phyloP scores from a whole-genome alignment of 805 yeast genomes.

The Candida sithepensis region DNA sequence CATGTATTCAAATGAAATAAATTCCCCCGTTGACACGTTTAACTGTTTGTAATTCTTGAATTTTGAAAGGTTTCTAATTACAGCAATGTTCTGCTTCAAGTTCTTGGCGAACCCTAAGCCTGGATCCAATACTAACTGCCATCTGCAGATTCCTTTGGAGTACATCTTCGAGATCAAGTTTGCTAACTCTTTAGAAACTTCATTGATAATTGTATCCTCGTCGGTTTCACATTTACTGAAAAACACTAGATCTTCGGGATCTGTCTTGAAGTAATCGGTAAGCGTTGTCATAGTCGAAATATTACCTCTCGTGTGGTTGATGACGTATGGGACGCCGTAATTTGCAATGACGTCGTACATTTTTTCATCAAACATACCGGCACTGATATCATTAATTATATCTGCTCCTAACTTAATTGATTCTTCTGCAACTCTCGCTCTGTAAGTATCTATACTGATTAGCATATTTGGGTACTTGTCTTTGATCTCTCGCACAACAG shows the following conservation, averaged over 20 bases:
- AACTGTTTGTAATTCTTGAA: slow-evolving; percentile 43
- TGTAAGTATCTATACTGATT: slow-evolving; percentile 85
- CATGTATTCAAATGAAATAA: slow-evolving; percentile 45
- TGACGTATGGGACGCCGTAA: slow-evolving; percentile 68
- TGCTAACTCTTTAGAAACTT: slow-evolving; percentile 64
- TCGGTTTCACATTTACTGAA: slow-evolving; percentile 7
- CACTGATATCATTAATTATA: slow-evolving; percentile 86
- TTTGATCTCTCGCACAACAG: slow-evolving; percentile 63
- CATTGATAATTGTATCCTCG: slow-evolving; percentile 38
- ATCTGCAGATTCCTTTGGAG: slow-evolving; percentile 63
- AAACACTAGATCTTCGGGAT: slow-evolving; percentile 21
- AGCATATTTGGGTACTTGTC: slow-evolving; percentile 35
- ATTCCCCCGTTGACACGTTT: slow-evolving; percentile 23
- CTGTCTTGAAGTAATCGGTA: slow-evolving; percentile 45
- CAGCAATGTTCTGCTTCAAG: slow-evolving; percentile 60
- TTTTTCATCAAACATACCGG: slow-evolving; percentile 64
- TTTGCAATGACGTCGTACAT: slow-evolving; percentile 71
- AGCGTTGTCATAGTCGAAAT: slow-evolving; percentile 67
- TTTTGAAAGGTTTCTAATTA: slow-evolving; percentile 49
- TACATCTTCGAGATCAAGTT: slow-evolving; percentile 53
- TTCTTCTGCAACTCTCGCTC: slow-evolving; percentile 67
- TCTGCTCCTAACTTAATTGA: slow-evolving; percentile 79
- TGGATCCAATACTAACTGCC: slow-evolving; percentile 93
- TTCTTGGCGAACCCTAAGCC: slow-evolving; percentile 96
- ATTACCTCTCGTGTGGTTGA: slow-evolving; percentile 84